Evolutionary conservation across 2,329 filamentous ascomycete species (phyloP).

Genomic region (Arthroderma uncinatum): DNA sequence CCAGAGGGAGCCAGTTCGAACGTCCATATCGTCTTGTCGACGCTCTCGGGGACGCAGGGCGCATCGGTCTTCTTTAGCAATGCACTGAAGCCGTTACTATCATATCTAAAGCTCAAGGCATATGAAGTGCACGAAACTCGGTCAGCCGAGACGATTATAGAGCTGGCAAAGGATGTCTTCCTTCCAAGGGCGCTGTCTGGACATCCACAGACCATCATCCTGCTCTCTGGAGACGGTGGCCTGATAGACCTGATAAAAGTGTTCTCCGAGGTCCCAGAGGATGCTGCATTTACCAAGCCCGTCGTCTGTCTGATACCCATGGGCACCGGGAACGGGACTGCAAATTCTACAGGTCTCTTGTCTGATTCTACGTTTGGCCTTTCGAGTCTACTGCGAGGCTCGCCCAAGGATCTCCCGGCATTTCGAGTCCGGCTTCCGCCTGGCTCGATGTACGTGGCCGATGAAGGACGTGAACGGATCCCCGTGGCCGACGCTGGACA

Average conservation of each 20-base stretch:
- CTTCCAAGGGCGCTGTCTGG: constrained; percentile 40
- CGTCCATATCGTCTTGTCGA: constrained; percentile 56
- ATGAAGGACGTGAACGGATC: constrained; percentile 36
- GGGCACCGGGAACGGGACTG: constrained; percentile 40
- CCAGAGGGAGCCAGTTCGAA: too few species aligned
- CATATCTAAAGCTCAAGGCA: constrained; percentile 33
- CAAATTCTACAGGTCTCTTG: constrained; percentile 29
- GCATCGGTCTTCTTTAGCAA: constrained; percentile 46
- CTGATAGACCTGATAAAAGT: constrained; percentile 71
- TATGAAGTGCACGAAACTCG: constrained; percentile 53
- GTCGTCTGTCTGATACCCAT: constrained; percentile 45
- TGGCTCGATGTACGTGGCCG: constrained; percentile 39
- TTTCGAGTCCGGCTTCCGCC: constrained; percentile 53
- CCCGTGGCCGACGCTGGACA: constrained; percentile 15
- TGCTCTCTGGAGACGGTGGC: constrained; percentile 82
- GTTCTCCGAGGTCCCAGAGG: constrained; percentile 29
- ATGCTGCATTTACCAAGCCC: constrained; percentile 37
- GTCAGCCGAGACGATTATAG: constrained; percentile 50
- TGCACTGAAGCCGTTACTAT: constrained; percentile 48
- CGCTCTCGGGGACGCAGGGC: constrained; percentile 50
- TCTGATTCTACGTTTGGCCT: constrained; percentile 34
- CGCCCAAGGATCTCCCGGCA: constrained; percentile 45
- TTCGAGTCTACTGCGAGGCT: constrained; percentile 50
- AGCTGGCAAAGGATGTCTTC: constrained; percentile 47
- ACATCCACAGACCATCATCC: constrained; percentile 51